phyloP scores from a whole-genome alignment of 2,329 filamentous ascomycete genomes.

The Fusarium sacchari region DNA sequence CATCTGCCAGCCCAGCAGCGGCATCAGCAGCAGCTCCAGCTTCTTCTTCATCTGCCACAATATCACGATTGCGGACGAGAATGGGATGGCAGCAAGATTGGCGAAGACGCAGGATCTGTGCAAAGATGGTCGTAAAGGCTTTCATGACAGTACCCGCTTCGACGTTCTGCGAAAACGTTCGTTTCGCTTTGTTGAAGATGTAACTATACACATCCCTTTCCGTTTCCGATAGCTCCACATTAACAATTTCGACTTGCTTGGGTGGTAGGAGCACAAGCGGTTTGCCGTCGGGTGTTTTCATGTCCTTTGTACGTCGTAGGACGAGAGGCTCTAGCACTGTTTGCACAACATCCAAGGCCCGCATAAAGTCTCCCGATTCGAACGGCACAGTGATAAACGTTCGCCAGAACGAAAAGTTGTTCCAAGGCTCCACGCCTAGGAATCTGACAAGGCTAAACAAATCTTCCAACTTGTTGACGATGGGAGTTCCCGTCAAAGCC shows the following conservation, averaged over 20 bases:
- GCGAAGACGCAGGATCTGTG: slow-evolving; percentile 90
- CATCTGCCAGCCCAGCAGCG: slow-evolving; percentile 84
- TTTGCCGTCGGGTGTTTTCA: slow-evolving; percentile 89
- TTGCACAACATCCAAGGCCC: slow-evolving; percentile 94
- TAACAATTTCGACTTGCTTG: slow-evolving; percentile 84
- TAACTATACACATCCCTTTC: slow-evolving; percentile 94
- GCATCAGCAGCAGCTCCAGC: slow-evolving; percentile 79
- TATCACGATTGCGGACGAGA: slow-evolving; percentile 83
- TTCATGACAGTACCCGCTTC: slow-evolving; percentile 94
- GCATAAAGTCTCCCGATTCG: slow-evolving; percentile 92
- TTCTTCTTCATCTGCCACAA: slow-evolving; percentile 89
- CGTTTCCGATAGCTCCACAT: slow-evolving; percentile 83
- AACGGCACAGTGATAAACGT: slow-evolving; percentile 98
- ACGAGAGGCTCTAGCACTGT: slow-evolving; percentile 97
- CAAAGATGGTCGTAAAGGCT: slow-evolving; percentile 96
- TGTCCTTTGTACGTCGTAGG: slow-evolving; percentile 93
- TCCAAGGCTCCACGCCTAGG: slow-evolving; percentile 95
- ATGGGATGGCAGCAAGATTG: slow-evolving; percentile 95
- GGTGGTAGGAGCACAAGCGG: slow-evolving; percentile 82
- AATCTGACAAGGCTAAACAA: slow-evolving; percentile 94
- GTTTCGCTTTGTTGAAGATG: slow-evolving; percentile 84
- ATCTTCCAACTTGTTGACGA: slow-evolving; percentile 95
- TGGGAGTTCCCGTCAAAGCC: slow-evolving; percentile 94
- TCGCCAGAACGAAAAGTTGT: slow-evolving; percentile 98
- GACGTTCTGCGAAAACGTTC: slow-evolving; percentile 85